phyloP scores from a whole-genome alignment of 176 grass and related monocot species.

The Lolium perenne region DNA sequence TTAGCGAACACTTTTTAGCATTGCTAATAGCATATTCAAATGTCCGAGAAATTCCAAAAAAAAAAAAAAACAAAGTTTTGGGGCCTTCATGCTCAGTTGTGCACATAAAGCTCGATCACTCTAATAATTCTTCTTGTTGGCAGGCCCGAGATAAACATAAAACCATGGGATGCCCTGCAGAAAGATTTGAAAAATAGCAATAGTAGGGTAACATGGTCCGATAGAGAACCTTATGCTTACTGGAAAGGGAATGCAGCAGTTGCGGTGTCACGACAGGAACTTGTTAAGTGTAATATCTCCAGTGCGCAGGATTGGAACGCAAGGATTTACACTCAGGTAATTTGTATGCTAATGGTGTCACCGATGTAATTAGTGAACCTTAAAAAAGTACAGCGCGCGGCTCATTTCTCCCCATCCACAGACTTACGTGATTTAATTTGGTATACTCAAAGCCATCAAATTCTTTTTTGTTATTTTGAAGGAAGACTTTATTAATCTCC shows the following conservation, averaged over 20 bases:
- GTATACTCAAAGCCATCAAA: not conserved
- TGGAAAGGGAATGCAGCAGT: slow-evolving; percentile 96
- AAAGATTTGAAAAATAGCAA: slow-evolving; percentile 64
- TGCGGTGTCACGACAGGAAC: slow-evolving; percentile 55
- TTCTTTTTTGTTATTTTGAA: not conserved
- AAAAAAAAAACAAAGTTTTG: not conserved
- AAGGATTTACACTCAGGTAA: slow-evolving; percentile 83
- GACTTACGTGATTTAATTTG: not conserved
- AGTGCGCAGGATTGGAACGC: slow-evolving; percentile 74
- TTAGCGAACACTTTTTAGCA: not conserved
- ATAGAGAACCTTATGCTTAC: slow-evolving; percentile 85
- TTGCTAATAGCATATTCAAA: not conserved
- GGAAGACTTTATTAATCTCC: not conserved
- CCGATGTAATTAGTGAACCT: not conserved
- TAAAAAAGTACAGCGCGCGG: not conserved
- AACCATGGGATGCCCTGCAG: slow-evolving; percentile 74
- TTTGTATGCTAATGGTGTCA: not conserved
- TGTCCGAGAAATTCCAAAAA: slow-evolving; percentile 1
- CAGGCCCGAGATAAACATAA: slow-evolving; percentile 96
- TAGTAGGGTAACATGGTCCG: slow-evolving; percentile 54
- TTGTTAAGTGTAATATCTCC: slow-evolving; percentile 80
- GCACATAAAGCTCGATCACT: slow-evolving; percentile 18
- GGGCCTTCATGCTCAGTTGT: not conserved
- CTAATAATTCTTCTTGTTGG: slow-evolving; percentile 13
- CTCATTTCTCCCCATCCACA: not conserved